Conservation (phyloP, 768 basidiomycete species). For the Scleroderma bovista region DNA sequence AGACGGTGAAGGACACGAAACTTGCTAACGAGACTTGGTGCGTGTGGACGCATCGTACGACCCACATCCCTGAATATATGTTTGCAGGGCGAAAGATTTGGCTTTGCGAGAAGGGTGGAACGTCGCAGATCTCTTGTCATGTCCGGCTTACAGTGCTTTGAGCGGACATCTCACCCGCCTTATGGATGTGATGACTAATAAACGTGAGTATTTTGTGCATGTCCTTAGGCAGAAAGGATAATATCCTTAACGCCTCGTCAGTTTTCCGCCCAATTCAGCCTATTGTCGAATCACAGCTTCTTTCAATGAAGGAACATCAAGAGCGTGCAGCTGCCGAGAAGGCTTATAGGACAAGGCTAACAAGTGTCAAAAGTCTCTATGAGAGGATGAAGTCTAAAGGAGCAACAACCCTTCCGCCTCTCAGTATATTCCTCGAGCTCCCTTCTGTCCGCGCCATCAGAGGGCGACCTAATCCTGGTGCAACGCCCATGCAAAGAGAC, state of each 20-base stretch:
- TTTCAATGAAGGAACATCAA: slow-evolving; percentile 18
- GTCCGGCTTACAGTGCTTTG: slow-evolving; percentile 36
- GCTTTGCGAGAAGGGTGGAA: slow-evolving; percentile 41
- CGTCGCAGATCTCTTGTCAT: slow-evolving; percentile 35
- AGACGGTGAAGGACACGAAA: neutral
- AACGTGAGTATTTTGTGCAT: slow-evolving; percentile 29
- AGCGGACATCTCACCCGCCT: slow-evolving; percentile 32
- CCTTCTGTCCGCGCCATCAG: slow-evolving; percentile 38
- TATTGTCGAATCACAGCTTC: slow-evolving; percentile 26
- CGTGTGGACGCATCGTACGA: neutral
- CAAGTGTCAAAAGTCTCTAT: neutral
- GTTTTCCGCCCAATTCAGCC: slow-evolving; percentile 14
- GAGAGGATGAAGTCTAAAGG: neutral
- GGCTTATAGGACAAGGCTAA: slow-evolving; percentile 40
- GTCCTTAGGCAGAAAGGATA: neutral
- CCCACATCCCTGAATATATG: slow-evolving; percentile 7
- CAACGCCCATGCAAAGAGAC: neutral
- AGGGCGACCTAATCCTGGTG: slow-evolving; percentile 17
- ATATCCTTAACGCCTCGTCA: slow-evolving; percentile 4
- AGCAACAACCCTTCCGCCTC: slow-evolving; percentile 36
- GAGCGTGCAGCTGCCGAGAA: slow-evolving; percentile 32
- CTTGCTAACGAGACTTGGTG: slow-evolving; percentile 13
- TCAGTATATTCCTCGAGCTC: slow-evolving; percentile 44
- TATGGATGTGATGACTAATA: slow-evolving; percentile 32
- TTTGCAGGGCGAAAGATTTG: slow-evolving; percentile 30